Conservation (phyloP, 148 eudicot species). For the Cornus controversa region DNA sequence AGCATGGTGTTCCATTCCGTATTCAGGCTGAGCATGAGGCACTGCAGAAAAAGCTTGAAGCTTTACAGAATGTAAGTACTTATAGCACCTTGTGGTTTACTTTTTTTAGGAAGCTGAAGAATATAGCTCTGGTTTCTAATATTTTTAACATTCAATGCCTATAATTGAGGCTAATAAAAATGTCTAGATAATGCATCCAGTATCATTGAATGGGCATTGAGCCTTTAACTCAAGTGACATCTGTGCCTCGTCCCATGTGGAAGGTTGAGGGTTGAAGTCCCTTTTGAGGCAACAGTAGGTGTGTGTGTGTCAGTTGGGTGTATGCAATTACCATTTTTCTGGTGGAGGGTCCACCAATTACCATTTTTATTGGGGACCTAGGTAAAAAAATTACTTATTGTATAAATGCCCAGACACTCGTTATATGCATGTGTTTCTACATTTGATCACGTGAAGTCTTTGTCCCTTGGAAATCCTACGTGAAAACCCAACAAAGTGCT, state of each 20-base stretch:
- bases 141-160: not conserved
- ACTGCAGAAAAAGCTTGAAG: slow-evolving; percentile 87
- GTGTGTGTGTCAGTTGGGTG: too few species aligned
- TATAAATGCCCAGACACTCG: not conserved
- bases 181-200: not conserved
- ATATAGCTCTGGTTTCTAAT: not conserved
- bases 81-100: not conserved
- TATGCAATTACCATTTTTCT: too few species aligned
- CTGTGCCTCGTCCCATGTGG: not conserved
- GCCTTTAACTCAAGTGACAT: too few species aligned
- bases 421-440: not conserved
- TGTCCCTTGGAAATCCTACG: not conserved
- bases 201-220: not conserved
- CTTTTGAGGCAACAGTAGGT: too few species aligned
- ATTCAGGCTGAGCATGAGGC: slow-evolving; percentile 98
- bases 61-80: slow-evolving; percentile 79
- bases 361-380: not conserved
- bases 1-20: slow-evolving; percentile 96
- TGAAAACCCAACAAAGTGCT: not conserved
- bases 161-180: not conserved
- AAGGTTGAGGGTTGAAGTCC: not conserved
- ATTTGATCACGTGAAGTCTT: not conserved
- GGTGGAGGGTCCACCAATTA: not conserved
- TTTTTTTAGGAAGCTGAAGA: not conserved
- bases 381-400: not conserved